Evolutionary conservation across 257 asterid species (phyloP), one percentile per base, ranked within the genome.

Genomic region (Handroanthus guayacan): DNA sequence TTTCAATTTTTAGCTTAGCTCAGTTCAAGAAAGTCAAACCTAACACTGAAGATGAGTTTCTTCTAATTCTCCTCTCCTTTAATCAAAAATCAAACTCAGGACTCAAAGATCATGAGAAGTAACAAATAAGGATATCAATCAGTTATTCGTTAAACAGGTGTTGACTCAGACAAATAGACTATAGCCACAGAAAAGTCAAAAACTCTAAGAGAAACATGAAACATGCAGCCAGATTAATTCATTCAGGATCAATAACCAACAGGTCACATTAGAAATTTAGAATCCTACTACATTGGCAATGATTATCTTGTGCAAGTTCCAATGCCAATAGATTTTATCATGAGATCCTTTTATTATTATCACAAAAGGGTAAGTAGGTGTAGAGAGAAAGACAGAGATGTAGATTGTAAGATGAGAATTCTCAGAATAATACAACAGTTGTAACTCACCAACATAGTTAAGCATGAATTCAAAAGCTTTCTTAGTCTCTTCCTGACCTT

Each of bases 401-500:
- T 54, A 56, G 48, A 66, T 20, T 56, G 51, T 78, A 18, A 9
- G 34, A 50, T 48, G 20, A 80, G 58, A 75, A 67, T 63, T 60
- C 17, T 1, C 38, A 31, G 69, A 69, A 50, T 60, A 79, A 58
- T 48, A 17, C 17, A 31, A 67, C 47, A 55, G 65, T 31, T 37
- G 67, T 20, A 82, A 79, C 95, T n/a, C 82, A 91, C 98, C 99
- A 52, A 95, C 91, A 86, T 86, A 83, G 81, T 87, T 86, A 81
- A 95, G 95, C 98, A 90, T 93, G 88, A 93, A 95, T 76, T 95
- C 98, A 86, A 77, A 95, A 86, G 99, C 98, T 79, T 90, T 95
- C 72, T 88, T 91, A 16, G 97, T 93, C 90, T 95, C 99, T 81
- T 91, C 97, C 77, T 88, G 98, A 44, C 97, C 95, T 79, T 95